Percentiles rank a stretch among this genome's conserved stretches.
Conservation (phyloP, 352 stramenopile genomes). For the Phytophthora cryptogea region DNA sequence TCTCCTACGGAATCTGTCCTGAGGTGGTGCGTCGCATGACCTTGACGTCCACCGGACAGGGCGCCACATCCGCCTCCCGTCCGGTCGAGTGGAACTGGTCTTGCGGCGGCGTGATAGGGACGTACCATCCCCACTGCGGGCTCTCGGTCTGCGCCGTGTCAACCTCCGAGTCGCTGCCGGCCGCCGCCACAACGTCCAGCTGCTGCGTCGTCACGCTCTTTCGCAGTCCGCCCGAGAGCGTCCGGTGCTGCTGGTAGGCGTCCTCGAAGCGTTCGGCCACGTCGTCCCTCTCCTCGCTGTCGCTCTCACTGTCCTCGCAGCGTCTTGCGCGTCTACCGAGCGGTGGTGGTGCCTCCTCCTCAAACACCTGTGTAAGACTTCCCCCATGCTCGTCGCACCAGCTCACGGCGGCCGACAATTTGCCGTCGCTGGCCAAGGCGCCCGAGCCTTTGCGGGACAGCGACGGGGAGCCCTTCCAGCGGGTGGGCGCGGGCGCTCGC, state of each 20-base stretch:
- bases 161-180: conserved; percentile 19
- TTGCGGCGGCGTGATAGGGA: conserved; percentile 82
- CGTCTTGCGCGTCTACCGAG: neutral
- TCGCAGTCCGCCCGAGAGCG: conserved; percentile 12
- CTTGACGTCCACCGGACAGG: conserved; percentile 5
- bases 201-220: conserved; percentile 41
- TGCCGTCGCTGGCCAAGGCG: conserved; percentile 32
- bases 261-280: conserved; percentile 24
- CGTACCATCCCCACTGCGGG: conserved; percentile 89
- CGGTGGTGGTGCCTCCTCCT: conserved; percentile 32
- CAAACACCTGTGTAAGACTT: conserved; percentile 79
- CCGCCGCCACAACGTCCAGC: conserved; percentile 10
- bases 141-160: conserved; percentile 60
- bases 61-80: conserved; percentile 7
- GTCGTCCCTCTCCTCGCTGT: conserved; percentile 34
- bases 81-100: conserved; percentile 46
- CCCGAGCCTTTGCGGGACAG: conserved; percentile 25
- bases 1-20: conserved; percentile 35
- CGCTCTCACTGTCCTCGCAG: conserved; percentile 37
- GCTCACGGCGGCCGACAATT: conserved; percentile 68
- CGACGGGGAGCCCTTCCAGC: conserved; percentile 20
- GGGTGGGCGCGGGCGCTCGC: conserved; percentile 1
- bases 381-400: conserved; percentile 86
- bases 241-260: conserved; percentile 21
- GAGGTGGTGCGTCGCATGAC: conserved; percentile 42